Base-by-base conservation (phyloP, 106 monocot genomes). In the Amphibolis antarctica region DNA sequence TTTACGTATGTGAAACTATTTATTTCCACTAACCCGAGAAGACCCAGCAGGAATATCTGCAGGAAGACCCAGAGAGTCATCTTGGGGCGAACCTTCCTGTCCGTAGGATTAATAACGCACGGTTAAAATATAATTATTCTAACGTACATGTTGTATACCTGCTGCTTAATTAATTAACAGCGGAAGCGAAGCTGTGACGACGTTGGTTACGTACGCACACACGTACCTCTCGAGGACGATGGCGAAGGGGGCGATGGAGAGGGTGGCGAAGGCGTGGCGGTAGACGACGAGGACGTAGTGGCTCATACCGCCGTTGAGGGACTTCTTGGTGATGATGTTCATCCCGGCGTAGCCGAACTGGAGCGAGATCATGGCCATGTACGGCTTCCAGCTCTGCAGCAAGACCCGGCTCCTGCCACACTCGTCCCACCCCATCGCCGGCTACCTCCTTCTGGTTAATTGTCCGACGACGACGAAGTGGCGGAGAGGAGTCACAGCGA, bases 231-330 rank as follows among this genome's bases (percentile, higher is more conserved):
- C 79, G 30, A 80, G 50, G 62, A 80, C 23, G 54, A 80, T 65
- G 25, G 79, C 79, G 51, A 80, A 71, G 45, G 79, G 79, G 5
- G 75, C 74, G 25, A 80, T 75, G 61, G 79, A 69, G 43, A 80
- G 20, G 60, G 79, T 80, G 47, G 79, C 79, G 31, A 74, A 80
- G 59, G 70, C 68, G 53, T 80, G 74, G 43, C 79, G 74, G 53
- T 80, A 80, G 18, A 74, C 79, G 19, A 80, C 79, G 26, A 80
- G 75, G 18, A 80, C 70, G 23, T 80, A 75, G 63, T 75, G 74
- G 47, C 74, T 74, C 79, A 80, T 80, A 54, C 79, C 79, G 17
- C 68, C 51, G 69, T 80, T 80, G 42, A 80, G 71, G 22, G 79
- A 80, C 54, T 66, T 51, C 42, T 80, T 80, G 51, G 74, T 75